These are phyloP conservation scores for Picochlorum sp. DNA, from an alignment of 139 green algal species.

Conservation along the genomic window DNA sequence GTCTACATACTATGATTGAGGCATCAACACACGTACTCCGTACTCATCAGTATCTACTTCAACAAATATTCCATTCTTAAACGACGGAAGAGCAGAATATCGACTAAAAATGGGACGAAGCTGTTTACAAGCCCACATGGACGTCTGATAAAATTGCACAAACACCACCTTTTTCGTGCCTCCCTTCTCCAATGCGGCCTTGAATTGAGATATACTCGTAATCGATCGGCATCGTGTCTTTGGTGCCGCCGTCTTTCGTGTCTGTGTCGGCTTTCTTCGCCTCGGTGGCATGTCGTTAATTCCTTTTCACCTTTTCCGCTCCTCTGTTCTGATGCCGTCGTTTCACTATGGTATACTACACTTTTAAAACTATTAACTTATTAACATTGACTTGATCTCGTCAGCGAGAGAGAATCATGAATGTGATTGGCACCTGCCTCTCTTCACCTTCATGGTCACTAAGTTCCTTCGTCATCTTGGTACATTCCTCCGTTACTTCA, in stretches of 20 bases:
- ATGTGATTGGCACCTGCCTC: slow-evolving; percentile 8
- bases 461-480: slow-evolving; percentile 9
- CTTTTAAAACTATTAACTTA: neutral
- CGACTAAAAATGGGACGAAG: slow-evolving; percentile 9
- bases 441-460: neutral
- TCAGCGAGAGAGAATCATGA: slow-evolving; percentile 3
- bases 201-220: neutral
- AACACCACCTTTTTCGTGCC: slow-evolving; percentile 6
- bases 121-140: slow-evolving; percentile 9
- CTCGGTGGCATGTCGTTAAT: neutral
- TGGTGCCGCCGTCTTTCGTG: neutral
- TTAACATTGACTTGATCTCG: neutral
- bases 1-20: neutral
- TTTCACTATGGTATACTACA: too few relatives aligned
- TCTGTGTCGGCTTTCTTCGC: neutral
- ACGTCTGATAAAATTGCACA: slow-evolving; percentile 11
- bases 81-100: slow-evolving; percentile 7
- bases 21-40: neutral
- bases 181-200: slow-evolving; percentile 6
- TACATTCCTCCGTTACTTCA: neutral
- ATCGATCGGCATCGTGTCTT: slow-evolving; percentile 4
- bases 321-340: too few relatives aligned
- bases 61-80: slow-evolving; percentile 13
- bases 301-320: too few relatives aligned
- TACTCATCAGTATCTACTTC: slow-evolving; percentile 15